Conservation (phyloP, 2,329 filamentous ascomycete genomes). For the Phyllosticta capitalensis region DNA sequence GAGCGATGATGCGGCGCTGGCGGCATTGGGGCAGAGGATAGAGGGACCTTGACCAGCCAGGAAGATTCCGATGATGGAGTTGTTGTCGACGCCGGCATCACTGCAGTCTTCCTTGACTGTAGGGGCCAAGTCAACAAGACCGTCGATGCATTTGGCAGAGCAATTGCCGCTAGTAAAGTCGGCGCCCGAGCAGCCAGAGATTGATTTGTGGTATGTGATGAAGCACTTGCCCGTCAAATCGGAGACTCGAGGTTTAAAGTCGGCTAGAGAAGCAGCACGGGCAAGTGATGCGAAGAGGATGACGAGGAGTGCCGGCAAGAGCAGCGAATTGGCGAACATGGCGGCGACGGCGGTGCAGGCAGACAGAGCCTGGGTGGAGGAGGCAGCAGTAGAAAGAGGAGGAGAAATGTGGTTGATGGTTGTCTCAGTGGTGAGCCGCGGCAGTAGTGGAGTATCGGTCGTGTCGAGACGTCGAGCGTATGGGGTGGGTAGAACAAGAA, state of each 20-base stretch:
- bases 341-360: neutral
- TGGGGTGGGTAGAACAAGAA: neutral
- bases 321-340: neutral
- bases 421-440: neutral
- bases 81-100: constrained; percentile 25
- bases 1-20: constrained; percentile 12
- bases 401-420: neutral
- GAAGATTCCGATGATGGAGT: constrained; percentile 35
- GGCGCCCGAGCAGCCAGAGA: constrained; percentile 29
- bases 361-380: neutral
- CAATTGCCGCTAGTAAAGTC: constrained; percentile 25
- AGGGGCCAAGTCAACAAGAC: constrained; percentile 26
- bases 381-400: neutral
- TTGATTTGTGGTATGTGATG: constrained; percentile 31
- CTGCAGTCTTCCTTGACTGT: constrained; percentile 26
- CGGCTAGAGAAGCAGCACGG: constrained; percentile 33
- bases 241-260: constrained; percentile 35
- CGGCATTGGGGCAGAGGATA: constrained; percentile 30
- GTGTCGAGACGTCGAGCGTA: neutral
- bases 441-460: neutral
- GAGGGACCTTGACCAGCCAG: constrained; percentile 29
- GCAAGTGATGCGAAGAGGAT: constrained; percentile 17
- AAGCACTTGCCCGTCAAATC: constrained; percentile 31
- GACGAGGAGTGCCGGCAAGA: neutral
- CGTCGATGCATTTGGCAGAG: constrained; percentile 30